Conservation (phyloP, 2,329 filamentous ascomycete genomes). For the Chrysosporium keratinophilum region DNA sequence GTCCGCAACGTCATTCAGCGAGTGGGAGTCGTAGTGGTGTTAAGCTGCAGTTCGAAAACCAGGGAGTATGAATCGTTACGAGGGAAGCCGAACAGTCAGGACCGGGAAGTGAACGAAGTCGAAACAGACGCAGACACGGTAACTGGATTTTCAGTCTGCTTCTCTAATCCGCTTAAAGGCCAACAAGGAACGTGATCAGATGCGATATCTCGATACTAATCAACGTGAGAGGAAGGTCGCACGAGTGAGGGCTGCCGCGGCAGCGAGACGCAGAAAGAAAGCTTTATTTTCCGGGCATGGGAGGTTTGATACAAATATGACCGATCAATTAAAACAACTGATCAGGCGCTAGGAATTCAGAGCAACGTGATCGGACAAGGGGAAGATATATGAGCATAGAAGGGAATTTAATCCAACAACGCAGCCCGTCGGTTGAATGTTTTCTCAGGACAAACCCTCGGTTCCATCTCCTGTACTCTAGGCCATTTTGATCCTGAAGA, state of each 20-base stretch:
- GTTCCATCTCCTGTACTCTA: background rate
- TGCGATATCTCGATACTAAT: background rate
- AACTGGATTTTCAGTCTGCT: background rate
- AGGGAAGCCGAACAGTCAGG: background rate
- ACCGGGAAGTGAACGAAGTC: background rate
- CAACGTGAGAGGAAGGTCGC: slow-evolving; percentile 3
- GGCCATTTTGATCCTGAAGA: background rate
- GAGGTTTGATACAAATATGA: slow-evolving; percentile 12
- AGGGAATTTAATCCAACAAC: background rate
- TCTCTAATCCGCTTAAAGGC: background rate
- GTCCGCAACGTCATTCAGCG: background rate
- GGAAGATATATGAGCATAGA: background rate
- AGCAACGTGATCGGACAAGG: slow-evolving; percentile 3
- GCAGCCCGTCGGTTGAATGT: background rate
- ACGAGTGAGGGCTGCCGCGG: slow-evolving; percentile 5
- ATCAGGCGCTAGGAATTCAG: slow-evolving; percentile 9
- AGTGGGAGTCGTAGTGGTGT: background rate
- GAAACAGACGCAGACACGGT: background rate
- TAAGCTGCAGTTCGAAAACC: background rate
- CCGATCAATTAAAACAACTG: slow-evolving; percentile 12
- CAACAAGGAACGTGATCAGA: background rate
- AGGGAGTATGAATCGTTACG: background rate
- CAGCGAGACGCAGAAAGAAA: slow-evolving; percentile 4
- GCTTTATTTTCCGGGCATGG: slow-evolving; percentile 6
- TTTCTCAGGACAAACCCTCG: background rate